These are phyloP conservation scores for Pseudovirgaria hyperparasitica DNA, from an alignment of 2,329 filamentous ascomycete genomes.

Conservation along the genomic window DNA sequence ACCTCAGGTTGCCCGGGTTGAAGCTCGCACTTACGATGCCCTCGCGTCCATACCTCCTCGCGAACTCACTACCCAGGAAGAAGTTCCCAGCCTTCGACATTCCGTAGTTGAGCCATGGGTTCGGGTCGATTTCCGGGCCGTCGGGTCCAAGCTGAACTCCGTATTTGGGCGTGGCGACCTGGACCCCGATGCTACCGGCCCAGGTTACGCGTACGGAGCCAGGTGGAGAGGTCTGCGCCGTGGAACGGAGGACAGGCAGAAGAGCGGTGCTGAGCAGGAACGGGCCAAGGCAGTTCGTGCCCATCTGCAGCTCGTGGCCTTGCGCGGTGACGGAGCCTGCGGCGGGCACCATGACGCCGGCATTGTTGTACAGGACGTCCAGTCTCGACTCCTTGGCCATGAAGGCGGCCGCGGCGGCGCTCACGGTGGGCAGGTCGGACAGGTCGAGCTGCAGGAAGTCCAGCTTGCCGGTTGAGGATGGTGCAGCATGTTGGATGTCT, in stretches of 20 bases:
- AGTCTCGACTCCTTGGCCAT: conserved; percentile 24
- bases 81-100: conserved; percentile 17
- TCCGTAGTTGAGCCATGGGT: conserved; percentile 14
- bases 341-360: conserved; percentile 20
- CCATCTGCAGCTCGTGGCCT: conserved; percentile 21
- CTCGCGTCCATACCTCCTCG: conserved; percentile 6
- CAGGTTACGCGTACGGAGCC: conserved; percentile 24
- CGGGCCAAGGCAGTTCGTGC: conserved; percentile 28
- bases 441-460: conserved; percentile 25
- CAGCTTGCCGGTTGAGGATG: conserved; percentile 16
- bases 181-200: conserved; percentile 10
- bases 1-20: conserved; percentile 27
- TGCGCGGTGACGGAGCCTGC: conserved; percentile 12
- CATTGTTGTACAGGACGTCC: conserved; percentile 28
- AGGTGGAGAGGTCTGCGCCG: conserved; percentile 13
- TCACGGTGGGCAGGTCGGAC: conserved; percentile 29
- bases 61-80: conserved; percentile 13
- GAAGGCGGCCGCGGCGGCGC: conserved; percentile 25
- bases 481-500: conserved; percentile 24
- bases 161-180: conserved; percentile 4
- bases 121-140: too few relatives aligned
- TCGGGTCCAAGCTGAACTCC: conserved; percentile 9
- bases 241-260: conserved; percentile 19
- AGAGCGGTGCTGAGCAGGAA: conserved; percentile 28
- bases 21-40: conserved; percentile 13